Base-by-base conservation (phyloP, 2,329 filamentous ascomycete species). In the Xylaria sp. region DNA sequence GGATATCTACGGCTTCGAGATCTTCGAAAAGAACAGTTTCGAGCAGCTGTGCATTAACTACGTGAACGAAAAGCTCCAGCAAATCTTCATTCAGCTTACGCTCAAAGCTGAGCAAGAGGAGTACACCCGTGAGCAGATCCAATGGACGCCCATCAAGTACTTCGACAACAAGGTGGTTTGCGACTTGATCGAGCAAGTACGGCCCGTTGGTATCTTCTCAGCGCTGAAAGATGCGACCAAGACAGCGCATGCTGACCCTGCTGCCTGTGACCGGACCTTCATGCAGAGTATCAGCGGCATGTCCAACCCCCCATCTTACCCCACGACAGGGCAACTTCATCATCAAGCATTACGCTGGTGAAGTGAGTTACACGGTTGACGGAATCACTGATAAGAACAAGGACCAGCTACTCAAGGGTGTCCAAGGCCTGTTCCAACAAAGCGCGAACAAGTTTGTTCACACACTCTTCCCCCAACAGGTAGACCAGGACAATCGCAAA, bases 301-400 rank as follows among this genome's bases (percentile, higher is more conserved):
- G 75, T 89, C 88, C 0, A 95, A 97, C 73, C 85, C 85, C 91
- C 34, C 94, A 99, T 73, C 88, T 99, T 68, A 91, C 92, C 59
- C 90, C 90, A 64, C 85, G 94, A 47, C 93, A 97, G 76, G 93
- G 93, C 55, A 94, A 91, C 73, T 99, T 99, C 75, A 94, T 99
- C 71, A 90, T 99, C 77, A 97, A 97, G 80, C 94, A 99, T 76
- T 99, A 99, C 73, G 94, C 94, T 59, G 94, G 94, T 75, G 94
- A 99, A 75, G 94, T 99, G 67, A 87, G 86, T 66, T 99, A 99
- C 74, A 90, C 90, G 1, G 88, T 97, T 2, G 91, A 96, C 59
- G 94, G 94, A 61, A 99, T 99, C 80, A 99, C 94, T 0, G 94
- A 99, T 75, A 99, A 99, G 83, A 99, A 97, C 80, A 99, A 97